These are phyloP conservation scores for Scedosporium aurantiacum DNA, from an alignment of 2,329 filamentous ascomycete genomes.

Conservation along the genomic window DNA sequence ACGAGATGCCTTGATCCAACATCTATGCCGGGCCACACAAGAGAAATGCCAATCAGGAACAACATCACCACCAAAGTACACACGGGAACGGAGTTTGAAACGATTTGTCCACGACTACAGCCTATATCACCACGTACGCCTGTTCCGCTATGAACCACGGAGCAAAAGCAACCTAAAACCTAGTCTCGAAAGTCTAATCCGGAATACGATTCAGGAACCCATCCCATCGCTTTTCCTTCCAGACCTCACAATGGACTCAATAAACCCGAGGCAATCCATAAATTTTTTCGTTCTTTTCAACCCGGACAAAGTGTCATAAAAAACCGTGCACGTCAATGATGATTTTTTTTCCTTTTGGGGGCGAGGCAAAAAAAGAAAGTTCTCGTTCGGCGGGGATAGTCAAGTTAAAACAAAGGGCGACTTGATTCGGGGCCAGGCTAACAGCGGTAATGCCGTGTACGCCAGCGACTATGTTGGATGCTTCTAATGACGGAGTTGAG, in stretches of 20 bases:
- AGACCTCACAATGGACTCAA: background rate
- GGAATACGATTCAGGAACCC: slow-evolving; percentile 1
- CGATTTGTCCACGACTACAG: background rate
- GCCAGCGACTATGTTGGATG: slow-evolving; percentile 1
- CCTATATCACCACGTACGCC: slow-evolving; percentile 1
- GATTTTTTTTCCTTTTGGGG: background rate
- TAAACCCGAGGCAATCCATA: background rate
- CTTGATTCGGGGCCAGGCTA: slow-evolving; percentile 1
- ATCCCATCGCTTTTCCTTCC: background rate
- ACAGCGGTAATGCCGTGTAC: background rate
- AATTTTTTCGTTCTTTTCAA: background rate
- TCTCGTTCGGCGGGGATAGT: background rate
- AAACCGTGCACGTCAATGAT: background rate
- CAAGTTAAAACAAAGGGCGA: background rate
- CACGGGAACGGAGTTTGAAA: background rate
- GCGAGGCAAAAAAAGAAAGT: background rate
- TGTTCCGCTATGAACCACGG: background rate
- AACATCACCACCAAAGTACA: background rate
- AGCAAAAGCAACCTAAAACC: slow-evolving; percentile 1
- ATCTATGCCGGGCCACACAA: background rate
- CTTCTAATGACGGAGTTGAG: slow-evolving; percentile 12
- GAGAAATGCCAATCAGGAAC: background rate
- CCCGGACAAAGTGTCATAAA: background rate
- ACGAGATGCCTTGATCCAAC: background rate
- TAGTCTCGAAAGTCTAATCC: background rate